Percentiles rank a stretch among this genome's conserved stretches.
These are phyloP conservation scores for Iberis amara DNA, from an alignment of 441 rosid genomes.

Conservation along the genomic window DNA sequence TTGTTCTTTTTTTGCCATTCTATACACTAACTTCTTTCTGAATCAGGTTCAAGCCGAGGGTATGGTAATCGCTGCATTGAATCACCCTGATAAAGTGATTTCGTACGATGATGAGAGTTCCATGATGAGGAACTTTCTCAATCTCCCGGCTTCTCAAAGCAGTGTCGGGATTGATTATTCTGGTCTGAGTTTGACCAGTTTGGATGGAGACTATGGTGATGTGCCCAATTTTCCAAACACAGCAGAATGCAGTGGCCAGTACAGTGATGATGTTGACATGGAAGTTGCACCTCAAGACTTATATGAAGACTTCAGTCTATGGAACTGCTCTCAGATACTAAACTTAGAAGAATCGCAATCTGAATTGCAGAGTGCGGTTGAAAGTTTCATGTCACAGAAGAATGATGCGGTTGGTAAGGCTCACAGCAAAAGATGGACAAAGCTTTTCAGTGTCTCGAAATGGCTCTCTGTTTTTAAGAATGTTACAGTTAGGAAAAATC, in stretches of 20 bases:
- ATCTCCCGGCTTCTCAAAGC: constrained; percentile 37
- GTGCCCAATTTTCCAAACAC: constrained; percentile 48
- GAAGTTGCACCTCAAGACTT: constrained; percentile 55
- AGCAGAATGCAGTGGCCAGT: constrained; percentile 44
- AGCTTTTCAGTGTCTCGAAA: constrained; percentile 68
- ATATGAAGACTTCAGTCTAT: constrained; percentile 63
- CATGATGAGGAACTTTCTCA: constrained; percentile 40
- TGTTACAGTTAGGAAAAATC: constrained; percentile 42
- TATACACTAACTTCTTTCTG: constrained; percentile 5
- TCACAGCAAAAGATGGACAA: constrained; percentile 74
- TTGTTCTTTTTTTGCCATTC: background rate
- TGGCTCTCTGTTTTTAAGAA: constrained; percentile 62
- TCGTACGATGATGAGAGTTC: constrained; percentile 57
- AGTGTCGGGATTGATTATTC: constrained; percentile 53
- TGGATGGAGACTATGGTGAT: constrained; percentile 48
- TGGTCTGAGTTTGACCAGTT: constrained; percentile 42
- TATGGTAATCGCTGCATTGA: constrained; percentile 59
- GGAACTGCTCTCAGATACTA: constrained; percentile 36
- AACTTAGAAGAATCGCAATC: constrained; percentile 47
- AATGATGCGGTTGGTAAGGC: constrained; percentile 20
- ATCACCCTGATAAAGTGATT: constrained; percentile 52
- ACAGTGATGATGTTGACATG: constrained; percentile 43
- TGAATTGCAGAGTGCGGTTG: constrained; percentile 55
- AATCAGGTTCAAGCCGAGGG: constrained; percentile 68
- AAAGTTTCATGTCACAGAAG: constrained; percentile 42